phyloP scores from a whole-genome alignment of 345 rosid genomes.

The Nasturtium officinale region DNA sequence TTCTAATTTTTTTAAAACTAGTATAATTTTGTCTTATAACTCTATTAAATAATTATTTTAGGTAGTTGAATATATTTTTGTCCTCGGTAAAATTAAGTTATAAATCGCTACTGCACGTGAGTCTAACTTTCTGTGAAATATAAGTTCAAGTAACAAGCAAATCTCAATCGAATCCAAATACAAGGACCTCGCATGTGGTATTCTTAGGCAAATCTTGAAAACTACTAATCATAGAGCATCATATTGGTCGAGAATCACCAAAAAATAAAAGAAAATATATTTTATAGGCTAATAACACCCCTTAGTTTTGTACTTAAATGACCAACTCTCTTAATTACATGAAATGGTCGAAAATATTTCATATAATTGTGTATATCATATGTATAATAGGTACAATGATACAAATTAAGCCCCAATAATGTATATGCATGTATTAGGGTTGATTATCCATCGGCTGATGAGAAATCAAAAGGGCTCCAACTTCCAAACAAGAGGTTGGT shows the following conservation, averaged over 20 bases:
- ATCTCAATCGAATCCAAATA: constrained; percentile 44
- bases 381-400: constrained; percentile 32
- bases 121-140: constrained; percentile 36
- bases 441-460: constrained; percentile 35
- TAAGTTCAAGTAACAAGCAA: constrained; percentile 39
- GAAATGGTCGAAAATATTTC: constrained; percentile 26
- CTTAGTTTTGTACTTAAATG: constrained; percentile 16
- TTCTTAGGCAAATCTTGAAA: constrained; percentile 33
- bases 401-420: not conserved
- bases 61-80: no score
- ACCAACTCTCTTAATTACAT: constrained; percentile 21
- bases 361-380: constrained; percentile 26
- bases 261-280: not conserved
- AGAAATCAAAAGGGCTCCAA: constrained; percentile 47
- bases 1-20: no score
- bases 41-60: no score
- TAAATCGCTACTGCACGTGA: no score
- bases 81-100: no score
- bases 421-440: constrained; percentile 4
- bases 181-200: constrained; percentile 41
- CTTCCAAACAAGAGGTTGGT: constrained; percentile 46
- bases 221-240: constrained; percentile 31
- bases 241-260: not conserved
- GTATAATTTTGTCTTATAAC: no score
- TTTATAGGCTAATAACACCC: not conserved